These are phyloP conservation scores for Naematelia encephala DNA, from an alignment of 768 basidiomycete genomes.

Conservation along the genomic window DNA sequence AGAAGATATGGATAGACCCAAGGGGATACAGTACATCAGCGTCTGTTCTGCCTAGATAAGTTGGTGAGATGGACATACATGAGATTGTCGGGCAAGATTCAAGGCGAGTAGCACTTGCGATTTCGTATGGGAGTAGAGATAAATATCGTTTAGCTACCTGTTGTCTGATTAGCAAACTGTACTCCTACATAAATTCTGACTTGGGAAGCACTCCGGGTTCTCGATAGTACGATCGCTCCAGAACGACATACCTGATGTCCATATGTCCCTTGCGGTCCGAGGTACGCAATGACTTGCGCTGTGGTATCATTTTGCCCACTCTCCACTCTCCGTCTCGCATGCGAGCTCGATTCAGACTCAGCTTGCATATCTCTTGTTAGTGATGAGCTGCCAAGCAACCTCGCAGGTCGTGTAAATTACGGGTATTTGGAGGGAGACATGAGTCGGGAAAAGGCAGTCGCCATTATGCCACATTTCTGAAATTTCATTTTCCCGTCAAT, in stretches of 20 bases:
- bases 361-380: not conserved
- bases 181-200: too few species aligned
- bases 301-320: not conserved
- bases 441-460: not conserved
- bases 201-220: too few species aligned
- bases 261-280: constrained; percentile 43
- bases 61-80: not conserved
- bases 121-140: not conserved
- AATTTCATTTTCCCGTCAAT: constrained; percentile 5
- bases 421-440: too few species aligned
- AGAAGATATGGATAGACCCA: not conserved
- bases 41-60: too few species aligned
- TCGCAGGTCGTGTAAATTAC: too few species aligned
- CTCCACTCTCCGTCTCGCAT: not conserved
- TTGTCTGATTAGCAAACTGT: too few species aligned
- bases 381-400: not conserved
- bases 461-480: not conserved
- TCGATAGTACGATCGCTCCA: too few species aligned
- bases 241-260: constrained; percentile 36
- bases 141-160: not conserved
- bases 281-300: constrained; percentile 24
- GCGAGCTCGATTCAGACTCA: not conserved
- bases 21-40: too few species aligned
- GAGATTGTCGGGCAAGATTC: not conserved
- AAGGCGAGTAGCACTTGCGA: constrained; percentile 25